These are phyloP conservation scores for Peronospora farinosa DNA, from an alignment of 352 stramenopile species.

Conservation along the genomic window DNA sequence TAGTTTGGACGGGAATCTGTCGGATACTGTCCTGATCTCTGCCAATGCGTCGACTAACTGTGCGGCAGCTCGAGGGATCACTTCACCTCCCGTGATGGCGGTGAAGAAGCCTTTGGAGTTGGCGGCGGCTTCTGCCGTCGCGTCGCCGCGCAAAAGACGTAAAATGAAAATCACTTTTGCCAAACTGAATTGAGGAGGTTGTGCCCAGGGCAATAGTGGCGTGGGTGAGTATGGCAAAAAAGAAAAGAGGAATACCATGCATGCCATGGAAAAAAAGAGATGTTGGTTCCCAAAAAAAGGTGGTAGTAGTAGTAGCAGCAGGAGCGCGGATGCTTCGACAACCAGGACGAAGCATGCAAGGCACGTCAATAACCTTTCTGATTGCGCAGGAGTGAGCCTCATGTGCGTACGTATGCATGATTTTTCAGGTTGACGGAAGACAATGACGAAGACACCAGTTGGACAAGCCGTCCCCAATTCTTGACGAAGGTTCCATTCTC, in stretches of 20 bases:
- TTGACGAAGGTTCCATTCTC: slow-evolving; percentile 12
- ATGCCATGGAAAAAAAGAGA: slow-evolving; percentile 33
- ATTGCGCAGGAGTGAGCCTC: slow-evolving; percentile 9
- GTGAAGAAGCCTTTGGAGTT: slow-evolving; percentile 41
- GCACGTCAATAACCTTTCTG: slow-evolving; percentile 15
- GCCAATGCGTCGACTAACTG: slow-evolving; percentile 27
- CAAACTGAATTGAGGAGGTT: slow-evolving; percentile 76
- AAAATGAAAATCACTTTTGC: slow-evolving; percentile 91
- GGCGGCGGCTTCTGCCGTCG: slow-evolving; percentile 35
- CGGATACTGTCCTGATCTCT: slow-evolving; percentile 14
- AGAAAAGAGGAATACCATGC: slow-evolving; percentile 30
- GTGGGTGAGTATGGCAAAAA: slow-evolving; percentile 36
- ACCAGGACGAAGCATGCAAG: slow-evolving; percentile 12
- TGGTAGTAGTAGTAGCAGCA: slow-evolving; percentile 24
- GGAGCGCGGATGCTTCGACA: slow-evolving; percentile 14
- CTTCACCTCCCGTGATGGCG: slow-evolving; percentile 34
- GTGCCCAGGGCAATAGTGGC: slow-evolving; percentile 21
- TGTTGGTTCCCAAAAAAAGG: slow-evolving; percentile 27
- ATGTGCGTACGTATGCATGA: slow-evolving; percentile 19
- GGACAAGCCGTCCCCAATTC: slow-evolving; percentile 5
- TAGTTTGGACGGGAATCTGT: slow-evolving; percentile 23
- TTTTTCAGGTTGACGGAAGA: slow-evolving; percentile 15
- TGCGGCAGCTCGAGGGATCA: slow-evolving; percentile 19
- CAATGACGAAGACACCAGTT: slow-evolving; percentile 13
- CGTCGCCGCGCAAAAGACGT: slow-evolving; percentile 81